Percentiles rank a stretch among this genome's conserved stretches.
Conservation (phyloP, 1,284 basidiomycete species). For the Naganishia sp. region DNA sequence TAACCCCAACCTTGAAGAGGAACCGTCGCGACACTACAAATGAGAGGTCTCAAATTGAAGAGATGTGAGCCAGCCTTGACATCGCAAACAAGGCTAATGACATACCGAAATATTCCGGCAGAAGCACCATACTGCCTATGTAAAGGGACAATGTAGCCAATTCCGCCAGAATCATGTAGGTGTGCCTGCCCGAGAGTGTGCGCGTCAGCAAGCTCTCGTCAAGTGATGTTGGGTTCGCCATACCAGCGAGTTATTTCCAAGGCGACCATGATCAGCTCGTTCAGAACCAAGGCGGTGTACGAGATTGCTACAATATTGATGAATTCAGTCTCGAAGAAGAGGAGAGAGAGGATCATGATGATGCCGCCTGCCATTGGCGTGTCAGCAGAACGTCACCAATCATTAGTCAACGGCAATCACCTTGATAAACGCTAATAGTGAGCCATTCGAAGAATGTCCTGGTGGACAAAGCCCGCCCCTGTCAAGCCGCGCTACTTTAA, state of each 20-base stretch:
- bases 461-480: constrained; percentile 89
- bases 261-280: constrained; percentile 99
- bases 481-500: neutral
- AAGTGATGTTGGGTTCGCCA: constrained; percentile 38
- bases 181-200: constrained; percentile 63
- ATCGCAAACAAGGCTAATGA: constrained; percentile 33
- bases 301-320: constrained; percentile 97
- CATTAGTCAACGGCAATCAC: constrained; percentile 53
- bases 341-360: constrained; percentile 96
- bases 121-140: constrained; percentile 84
- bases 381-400: neutral
- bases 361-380: constrained; percentile 67
- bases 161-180: constrained; percentile 93
- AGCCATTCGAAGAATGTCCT: constrained; percentile 99
- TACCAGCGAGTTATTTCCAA: constrained; percentile 96
- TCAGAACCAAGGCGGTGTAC: constrained; percentile 92
- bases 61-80: neutral
- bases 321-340: constrained; percentile 97
- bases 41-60: constrained; percentile 66
- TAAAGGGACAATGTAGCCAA: constrained; percentile 87
- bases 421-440: constrained; percentile 97
- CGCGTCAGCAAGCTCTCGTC: constrained; percentile 10
- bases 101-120: constrained; percentile 96
- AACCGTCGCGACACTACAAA: constrained; percentile 89
- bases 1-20: constrained; percentile 92